Conservation (phyloP, 148 eudicot genomes). For the Dysphania ambrosioides region DNA sequence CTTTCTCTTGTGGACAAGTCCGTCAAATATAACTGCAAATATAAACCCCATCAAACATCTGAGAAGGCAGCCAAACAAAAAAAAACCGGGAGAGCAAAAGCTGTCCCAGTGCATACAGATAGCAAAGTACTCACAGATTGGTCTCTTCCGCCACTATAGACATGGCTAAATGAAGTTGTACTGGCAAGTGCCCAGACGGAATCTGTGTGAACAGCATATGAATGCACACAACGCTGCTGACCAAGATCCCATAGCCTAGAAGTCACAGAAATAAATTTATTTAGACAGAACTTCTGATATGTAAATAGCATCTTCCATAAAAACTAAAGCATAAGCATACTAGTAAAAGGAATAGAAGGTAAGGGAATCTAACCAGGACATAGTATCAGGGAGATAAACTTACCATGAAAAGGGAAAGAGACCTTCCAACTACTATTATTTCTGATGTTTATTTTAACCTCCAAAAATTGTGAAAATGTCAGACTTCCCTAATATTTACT, state of each 20-base stretch:
- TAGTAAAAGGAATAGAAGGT: not conserved
- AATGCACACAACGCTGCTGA: conserved; percentile 95
- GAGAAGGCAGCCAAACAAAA: conserved; percentile 9
- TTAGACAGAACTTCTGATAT: not conserved
- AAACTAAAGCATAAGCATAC: not conserved
- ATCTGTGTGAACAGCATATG: conserved; percentile 99
- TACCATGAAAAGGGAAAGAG: not conserved
- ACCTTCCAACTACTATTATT: not conserved
- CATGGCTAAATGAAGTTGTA: conserved; percentile 85
- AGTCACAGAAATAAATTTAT: not conserved
- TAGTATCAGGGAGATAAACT: not conserved
- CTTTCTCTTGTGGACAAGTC: conserved; percentile 94
- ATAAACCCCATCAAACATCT: conserved; percentile 12
- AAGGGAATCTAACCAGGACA: not conserved
- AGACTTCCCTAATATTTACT: not conserved
- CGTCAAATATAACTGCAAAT: conserved; percentile 74
- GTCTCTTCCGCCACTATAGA: conserved; percentile 97
- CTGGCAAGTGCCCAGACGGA: conserved; percentile 99
- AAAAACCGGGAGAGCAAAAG: conserved; percentile 1
- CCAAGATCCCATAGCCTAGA: conserved; percentile 96
- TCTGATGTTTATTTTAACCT: too few species aligned
- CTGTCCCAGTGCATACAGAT: not conserved
- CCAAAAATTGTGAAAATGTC: not conserved
- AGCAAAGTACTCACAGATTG: conserved; percentile 64
- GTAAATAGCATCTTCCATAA: not conserved